phyloP scores from a whole-genome alignment of 305 asterid species.

The Striga hermonthica region DNA sequence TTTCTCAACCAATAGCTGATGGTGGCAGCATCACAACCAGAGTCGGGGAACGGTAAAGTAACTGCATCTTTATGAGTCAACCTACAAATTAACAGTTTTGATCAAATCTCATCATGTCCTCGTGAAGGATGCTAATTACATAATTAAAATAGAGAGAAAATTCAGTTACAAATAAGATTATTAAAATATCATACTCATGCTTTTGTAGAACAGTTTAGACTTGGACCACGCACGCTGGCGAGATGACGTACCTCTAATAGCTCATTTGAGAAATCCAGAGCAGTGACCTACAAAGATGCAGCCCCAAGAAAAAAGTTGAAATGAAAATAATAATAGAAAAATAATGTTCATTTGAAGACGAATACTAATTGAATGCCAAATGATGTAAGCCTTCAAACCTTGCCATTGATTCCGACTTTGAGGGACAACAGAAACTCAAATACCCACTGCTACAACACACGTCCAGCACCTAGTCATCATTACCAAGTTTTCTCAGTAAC shows the following conservation, averaged over 20 bases:
- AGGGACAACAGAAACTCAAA: conserved; percentile 79
- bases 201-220: conserved; percentile 54
- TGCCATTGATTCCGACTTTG: conserved; percentile 72
- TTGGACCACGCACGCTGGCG: conserved; percentile 59
- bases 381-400: conserved; percentile 44
- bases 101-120: too few relatives aligned
- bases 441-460: conserved; percentile 98
- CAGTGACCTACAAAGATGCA: conserved; percentile 54
- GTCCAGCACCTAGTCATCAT: conserved; percentile 67
- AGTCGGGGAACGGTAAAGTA: conserved; percentile 64
- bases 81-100: conserved; percentile 39
- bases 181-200: conserved; percentile 67
- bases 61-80: conserved; percentile 85
- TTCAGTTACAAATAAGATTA: too few relatives aligned
- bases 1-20: conserved; percentile 81
- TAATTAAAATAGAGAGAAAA: too few relatives aligned
- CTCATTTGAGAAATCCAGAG: conserved; percentile 84
- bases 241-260: conserved; percentile 67
- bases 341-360: too few relatives aligned
- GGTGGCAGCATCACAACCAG: conserved; percentile 72
- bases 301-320: neutral
- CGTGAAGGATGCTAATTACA: too few relatives aligned
- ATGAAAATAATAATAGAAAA: too few relatives aligned
- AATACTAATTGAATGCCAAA: conserved; percentile 11
- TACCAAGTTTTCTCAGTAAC: conserved; percentile 64